Percentiles rank a stretch among this genome's conserved stretches.
These are phyloP conservation scores for Balakata baccata DNA, from an alignment of 345 rosid species.

Conservation along the genomic window DNA sequence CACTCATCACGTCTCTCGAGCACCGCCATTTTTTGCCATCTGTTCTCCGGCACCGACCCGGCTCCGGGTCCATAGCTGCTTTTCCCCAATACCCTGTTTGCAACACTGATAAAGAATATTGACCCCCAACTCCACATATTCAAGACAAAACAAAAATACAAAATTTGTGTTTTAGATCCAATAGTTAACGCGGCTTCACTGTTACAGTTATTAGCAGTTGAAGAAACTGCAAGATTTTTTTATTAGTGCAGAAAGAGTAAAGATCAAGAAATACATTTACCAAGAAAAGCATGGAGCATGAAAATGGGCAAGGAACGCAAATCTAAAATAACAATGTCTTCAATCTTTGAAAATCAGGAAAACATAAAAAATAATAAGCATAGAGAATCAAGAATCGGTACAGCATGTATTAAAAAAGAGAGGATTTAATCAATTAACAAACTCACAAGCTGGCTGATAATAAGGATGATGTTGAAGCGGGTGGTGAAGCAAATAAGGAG, in stretches of 20 bases:
- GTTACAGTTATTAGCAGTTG: too few species aligned
- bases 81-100: slow-evolving; percentile 83
- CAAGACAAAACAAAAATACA: background rate
- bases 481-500: slow-evolving; percentile 58
- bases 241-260: background rate
- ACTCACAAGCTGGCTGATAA: slow-evolving; percentile 76
- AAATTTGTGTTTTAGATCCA: background rate
- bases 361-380: background rate
- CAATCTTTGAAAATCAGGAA: background rate
- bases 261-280: background rate
- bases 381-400: background rate
- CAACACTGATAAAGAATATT: slow-evolving; percentile 31
- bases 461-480: slow-evolving; percentile 53
- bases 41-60: slow-evolving; percentile 94
- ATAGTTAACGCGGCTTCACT: background rate
- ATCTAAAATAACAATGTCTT: background rate
- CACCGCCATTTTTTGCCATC: slow-evolving; percentile 99
- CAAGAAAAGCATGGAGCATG: slow-evolving; percentile 1
- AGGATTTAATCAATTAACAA: too few species aligned
- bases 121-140: background rate
- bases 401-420: too few species aligned
- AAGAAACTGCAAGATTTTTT: slow-evolving; percentile 2
- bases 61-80: slow-evolving; percentile 92
- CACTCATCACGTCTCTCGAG: slow-evolving; percentile 82
- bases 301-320: background rate